Evolutionary conservation across 2,329 filamentous ascomycete genomes (phyloP).

Genomic region (Sporothrix euskadiensis): DNA sequence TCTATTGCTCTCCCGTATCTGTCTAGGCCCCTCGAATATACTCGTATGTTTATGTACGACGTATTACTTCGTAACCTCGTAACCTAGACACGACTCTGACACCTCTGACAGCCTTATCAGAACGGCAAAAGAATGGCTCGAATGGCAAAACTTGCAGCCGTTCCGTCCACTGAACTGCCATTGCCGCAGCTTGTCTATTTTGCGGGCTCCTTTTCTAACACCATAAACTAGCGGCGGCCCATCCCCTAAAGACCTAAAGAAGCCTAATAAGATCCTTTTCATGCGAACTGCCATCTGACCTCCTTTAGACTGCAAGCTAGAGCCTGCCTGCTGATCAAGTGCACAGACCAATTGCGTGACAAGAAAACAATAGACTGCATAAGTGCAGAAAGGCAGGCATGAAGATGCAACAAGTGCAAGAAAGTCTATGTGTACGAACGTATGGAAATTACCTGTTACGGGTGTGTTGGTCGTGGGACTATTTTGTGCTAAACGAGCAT

Average conservation of each 20-base stretch:
- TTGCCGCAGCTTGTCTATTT: conserved; percentile 1
- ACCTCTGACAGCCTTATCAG: conserved; percentile 16
- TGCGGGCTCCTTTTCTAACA: background rate
- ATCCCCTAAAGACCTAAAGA: background rate
- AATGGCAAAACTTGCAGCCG: background rate
- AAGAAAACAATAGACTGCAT: background rate
- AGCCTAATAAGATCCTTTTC: background rate
- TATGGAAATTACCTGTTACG: background rate
- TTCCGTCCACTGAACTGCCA: background rate
- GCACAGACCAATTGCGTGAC: conserved; percentile 5
- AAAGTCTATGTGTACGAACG: too few relatives aligned
- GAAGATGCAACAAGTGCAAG: background rate
- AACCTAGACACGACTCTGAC: conserved; percentile 3
- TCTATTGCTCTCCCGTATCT: background rate
- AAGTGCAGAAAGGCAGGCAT: background rate
- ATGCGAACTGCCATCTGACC: conserved; percentile 12
- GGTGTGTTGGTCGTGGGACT: conserved; percentile 1
- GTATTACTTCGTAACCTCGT: background rate
- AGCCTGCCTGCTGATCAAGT: background rate
- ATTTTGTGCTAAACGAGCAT: background rate
- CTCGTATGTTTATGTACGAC: too few relatives aligned
- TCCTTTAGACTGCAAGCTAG: background rate
- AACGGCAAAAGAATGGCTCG: background rate
- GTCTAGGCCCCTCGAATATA: background rate
- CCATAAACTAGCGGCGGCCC: background rate